A percentile compares a stretch with the other conserved stretches of the same genome.
Evolutionary conservation across 148 eudicot species (phyloP).

Genomic region (Chenopodium album): DNA sequence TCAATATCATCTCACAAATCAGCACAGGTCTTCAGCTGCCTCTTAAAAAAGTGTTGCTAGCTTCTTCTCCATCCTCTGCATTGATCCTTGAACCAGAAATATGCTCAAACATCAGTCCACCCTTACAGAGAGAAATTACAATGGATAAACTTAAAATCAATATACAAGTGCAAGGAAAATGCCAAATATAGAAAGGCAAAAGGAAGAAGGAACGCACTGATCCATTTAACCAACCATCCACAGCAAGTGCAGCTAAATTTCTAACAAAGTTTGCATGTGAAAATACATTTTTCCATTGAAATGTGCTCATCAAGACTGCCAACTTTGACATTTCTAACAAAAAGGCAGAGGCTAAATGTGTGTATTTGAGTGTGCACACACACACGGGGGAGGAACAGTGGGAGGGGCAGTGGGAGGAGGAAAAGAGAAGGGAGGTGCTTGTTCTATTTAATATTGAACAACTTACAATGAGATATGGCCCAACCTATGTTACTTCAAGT

Average conservation of each 20-base stretch:
- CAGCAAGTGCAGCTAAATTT: not conserved
- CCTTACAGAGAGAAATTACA: not conserved
- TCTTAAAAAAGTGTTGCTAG: conserved; percentile 4
- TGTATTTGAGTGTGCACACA: not conserved
- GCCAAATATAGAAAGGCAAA: not conserved
- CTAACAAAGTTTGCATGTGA: not conserved
- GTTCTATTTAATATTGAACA: not conserved
- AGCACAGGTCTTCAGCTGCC: conserved; percentile 17
- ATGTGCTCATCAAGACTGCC: not conserved
- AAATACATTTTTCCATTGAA: not conserved
- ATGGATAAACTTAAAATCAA: not conserved
- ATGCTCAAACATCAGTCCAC: not conserved
- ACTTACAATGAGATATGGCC: not conserved
- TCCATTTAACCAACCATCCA: not conserved
- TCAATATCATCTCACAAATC: not conserved
- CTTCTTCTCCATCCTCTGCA: conserved; percentile 16
- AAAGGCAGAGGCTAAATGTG: not conserved
- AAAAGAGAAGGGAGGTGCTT: too few species aligned
- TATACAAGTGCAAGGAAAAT: not conserved
- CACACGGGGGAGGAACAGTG: too few species aligned
- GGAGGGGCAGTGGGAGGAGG: too few species aligned
- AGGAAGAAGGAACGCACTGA: not conserved
- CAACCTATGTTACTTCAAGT: too few species aligned
- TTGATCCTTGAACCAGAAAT: conserved; percentile 4
- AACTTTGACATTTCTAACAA: not conserved